phyloP scores from a whole-genome alignment of 1,284 basidiomycete genomes.

The Calocybe gambosa region DNA sequence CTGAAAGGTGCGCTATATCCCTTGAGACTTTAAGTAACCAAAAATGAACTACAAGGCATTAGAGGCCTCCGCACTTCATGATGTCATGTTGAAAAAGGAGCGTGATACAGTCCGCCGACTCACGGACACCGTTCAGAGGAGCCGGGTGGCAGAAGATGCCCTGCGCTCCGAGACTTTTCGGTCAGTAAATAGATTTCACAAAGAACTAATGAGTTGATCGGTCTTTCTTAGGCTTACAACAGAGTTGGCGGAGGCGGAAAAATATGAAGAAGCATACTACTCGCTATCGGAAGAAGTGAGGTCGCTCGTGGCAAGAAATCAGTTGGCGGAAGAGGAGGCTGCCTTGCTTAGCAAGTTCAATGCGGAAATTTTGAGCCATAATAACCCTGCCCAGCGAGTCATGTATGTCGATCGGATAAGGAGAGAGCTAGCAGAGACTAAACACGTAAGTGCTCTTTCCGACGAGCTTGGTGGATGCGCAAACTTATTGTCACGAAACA shows the following conservation, averaged over 20 bases:
- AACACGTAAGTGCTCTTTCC: conserved; percentile 41
- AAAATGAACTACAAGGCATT: conserved; percentile 27
- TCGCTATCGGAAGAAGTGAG: conserved; percentile 56
- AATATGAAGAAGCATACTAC: conserved; percentile 63
- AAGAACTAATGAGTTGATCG: conserved; percentile 8
- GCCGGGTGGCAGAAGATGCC: conserved; percentile 54
- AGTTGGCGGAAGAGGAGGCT: conserved; percentile 69
- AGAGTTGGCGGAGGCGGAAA: conserved; percentile 52
- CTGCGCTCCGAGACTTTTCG: conserved; percentile 56
- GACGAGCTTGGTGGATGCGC: conserved; percentile 5
- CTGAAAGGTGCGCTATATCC: conserved; percentile 21
- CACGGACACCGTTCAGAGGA: conserved; percentile 43
- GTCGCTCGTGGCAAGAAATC: conserved; percentile 57
- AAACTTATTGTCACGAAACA: conserved; percentile 21
- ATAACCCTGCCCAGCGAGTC: conserved; percentile 69
- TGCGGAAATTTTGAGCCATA: conserved; percentile 68
- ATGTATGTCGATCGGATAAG: conserved; percentile 70
- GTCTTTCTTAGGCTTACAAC: conserved; percentile 39
- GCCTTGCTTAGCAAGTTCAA: conserved; percentile 64
- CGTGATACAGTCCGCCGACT: conserved; percentile 43
- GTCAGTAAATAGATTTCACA: conserved; percentile 37
- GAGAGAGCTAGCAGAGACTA: conserved; percentile 61
- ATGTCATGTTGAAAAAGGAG: conserved; percentile 41
- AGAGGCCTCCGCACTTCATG: conserved; percentile 24
- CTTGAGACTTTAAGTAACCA: conserved; percentile 25